Evolutionary conservation across 129 eudicot species (phyloP), one percentile per base, ranked within the genome.

Genomic region (Lactuca sativa): DNA sequence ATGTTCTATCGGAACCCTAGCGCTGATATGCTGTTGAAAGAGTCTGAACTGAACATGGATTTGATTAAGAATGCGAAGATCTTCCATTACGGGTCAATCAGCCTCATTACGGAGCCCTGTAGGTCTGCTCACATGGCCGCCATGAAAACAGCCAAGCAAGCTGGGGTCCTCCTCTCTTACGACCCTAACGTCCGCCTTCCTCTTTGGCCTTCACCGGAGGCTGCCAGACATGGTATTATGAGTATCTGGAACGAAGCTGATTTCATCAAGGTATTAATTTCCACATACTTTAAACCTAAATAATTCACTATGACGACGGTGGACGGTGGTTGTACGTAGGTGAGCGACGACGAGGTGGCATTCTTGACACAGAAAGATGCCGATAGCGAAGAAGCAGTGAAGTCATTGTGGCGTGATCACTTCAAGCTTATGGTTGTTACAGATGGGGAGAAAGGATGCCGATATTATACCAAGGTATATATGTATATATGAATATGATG

Each of bases 1-100:
- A 89, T 86, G 96, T 89, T 89, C 77, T 89, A 89, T 49, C 72
- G 96, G 70, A 89, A 89, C 64, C 96, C 96, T 2, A 89, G 96
- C 43, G 96, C 96, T 0, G 96, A 89, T 70, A 89, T 89, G 96
- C 74, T 89, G 21, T 62, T 89, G 32, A 89, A 71, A 72, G 87
- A 81, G 33, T 81, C 89, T 0, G 96, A 89, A 66, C 78, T 89
- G 4, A 83, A 89, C 33, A 53, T 80, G 79, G 82, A 79, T 9
- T n/a, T 89, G 61, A 82, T 89, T 44, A 89, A 68, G 71, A 49
- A 86, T 21, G 81, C 87, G 30, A 81, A 74, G 40, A 74, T 89
- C 44, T 89, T 89, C 14, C 96, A 89, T 31, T 89, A 89, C 56
- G 96, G 96, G 16, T 89, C 92, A 7, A 86, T 89, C 5, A 89